Percentiles rank a stretch among this genome's conserved stretches.
These are phyloP conservation scores for Pelargonium nanum DNA, from an alignment of 345 rosid genomes.

Conservation along the genomic window DNA sequence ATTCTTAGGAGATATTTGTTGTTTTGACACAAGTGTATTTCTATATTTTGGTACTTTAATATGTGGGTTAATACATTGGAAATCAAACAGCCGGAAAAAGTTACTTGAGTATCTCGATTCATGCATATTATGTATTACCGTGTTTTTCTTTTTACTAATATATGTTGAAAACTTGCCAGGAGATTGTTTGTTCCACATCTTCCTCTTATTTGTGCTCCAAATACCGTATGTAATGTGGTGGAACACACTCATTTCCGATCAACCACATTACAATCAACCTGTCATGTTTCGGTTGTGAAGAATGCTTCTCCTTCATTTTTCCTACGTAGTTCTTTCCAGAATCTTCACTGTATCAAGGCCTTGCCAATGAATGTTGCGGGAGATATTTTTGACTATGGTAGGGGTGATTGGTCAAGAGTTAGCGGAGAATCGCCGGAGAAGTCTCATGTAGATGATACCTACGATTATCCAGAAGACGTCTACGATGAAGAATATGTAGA, in stretches of 20 bases:
- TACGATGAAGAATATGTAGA: constrained; percentile 19
- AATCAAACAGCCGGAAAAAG: no score
- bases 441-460: constrained; percentile 8
- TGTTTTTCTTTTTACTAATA: background rate
- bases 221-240: constrained; percentile 11
- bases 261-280: constrained; percentile 10
- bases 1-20: no score
- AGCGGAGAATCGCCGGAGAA: constrained; percentile 10
- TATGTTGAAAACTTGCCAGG: constrained; percentile 15
- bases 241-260: constrained; percentile 23
- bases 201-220: constrained; percentile 7
- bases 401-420: constrained; percentile 10
- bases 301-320: constrained; percentile 14
- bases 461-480: constrained; percentile 7
- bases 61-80: no score
- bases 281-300: constrained; percentile 13
- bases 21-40: no score
- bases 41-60: no score
- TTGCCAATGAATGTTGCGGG: constrained; percentile 14
- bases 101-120: no score
- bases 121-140: background rate
- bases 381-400: constrained; percentile 14
- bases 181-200: constrained; percentile 23
- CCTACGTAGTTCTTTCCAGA: constrained; percentile 12
- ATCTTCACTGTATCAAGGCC: constrained; percentile 18